Evolutionary conservation across 352 stramenopile genomes (phyloP), one percentile per base, ranked within the genome.

Genomic region (Pythium brassicae): DNA sequence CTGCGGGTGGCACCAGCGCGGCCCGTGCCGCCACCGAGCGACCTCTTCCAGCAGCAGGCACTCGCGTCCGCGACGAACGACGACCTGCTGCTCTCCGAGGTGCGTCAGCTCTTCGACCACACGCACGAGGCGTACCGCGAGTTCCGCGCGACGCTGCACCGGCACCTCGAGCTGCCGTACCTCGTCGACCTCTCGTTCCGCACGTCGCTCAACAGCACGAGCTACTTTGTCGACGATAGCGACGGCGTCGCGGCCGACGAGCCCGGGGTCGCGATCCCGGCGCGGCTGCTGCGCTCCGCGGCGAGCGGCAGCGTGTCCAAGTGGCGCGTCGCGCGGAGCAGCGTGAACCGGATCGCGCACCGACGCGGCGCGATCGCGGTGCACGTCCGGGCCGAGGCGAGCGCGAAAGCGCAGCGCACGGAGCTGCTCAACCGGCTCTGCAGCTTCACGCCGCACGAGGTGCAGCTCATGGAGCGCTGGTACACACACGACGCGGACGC

Each of bases 181-280:
- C 68, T 92, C 22, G 75, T 89, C 6, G 77, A 87, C 32, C 58
- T 92, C 10, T 78, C 82, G 17, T 75, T 92, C 29, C 76, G 79
- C 15, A 86, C 67, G 44, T 83, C 78, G 19, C 61, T 92, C 12
- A 88, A 82, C 26, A 82, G 74, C 20, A 72, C 73, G 6, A 83
- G 66, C 25, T 87, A 83, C 51, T 84, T 85, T 22, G 56, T 89
- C 19, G 77, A 81, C 57, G 67, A 75, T 42, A 62, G 61, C 25
- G 32, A 45, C 8, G 34, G 61, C n/a, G 55, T 80, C 20, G 53
- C 66, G 2, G 59, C 53, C 10, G 66, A 54, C 7, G 68, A 86
- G 26, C 50, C 68, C 10, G 83, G 39, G 0, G 68, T 87, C 14
- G 50, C 71, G 25, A 86, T 86, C 44, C 76, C 76, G 0, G 57